These are phyloP conservation scores for Aphanomyces euteiches DNA, from an alignment of 352 stramenopile genomes.

Conservation along the genomic window DNA sequence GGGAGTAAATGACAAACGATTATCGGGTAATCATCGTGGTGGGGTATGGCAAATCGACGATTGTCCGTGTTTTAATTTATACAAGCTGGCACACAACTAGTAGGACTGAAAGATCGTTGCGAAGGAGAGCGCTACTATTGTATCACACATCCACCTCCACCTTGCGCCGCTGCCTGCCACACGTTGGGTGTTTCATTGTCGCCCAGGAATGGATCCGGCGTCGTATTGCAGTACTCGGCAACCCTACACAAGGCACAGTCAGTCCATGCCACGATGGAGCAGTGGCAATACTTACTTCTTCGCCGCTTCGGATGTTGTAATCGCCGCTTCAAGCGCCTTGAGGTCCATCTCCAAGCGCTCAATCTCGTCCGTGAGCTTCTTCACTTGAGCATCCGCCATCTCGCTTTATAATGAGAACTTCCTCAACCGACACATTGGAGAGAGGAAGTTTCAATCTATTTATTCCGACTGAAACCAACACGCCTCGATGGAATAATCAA, in stretches of 20 bases:
- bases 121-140: slow-evolving; percentile 33
- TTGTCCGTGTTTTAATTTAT: too few relatives aligned
- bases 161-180: slow-evolving; percentile 65
- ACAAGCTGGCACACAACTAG: too few relatives aligned
- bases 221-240: slow-evolving; percentile 69
- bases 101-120: too few relatives aligned
- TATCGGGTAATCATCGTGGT: background rate
- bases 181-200: slow-evolving; percentile 71
- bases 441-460: slow-evolving; percentile 20
- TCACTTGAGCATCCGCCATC: slow-evolving; percentile 53
- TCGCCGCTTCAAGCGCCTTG: slow-evolving; percentile 71
- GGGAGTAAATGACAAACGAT: slow-evolving; percentile 19
- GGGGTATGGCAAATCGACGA: too few relatives aligned
- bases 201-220: slow-evolving; percentile 65
- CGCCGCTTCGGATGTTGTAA: slow-evolving; percentile 70
- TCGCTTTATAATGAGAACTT: slow-evolving; percentile 8
- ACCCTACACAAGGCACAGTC: slow-evolving; percentile 39
- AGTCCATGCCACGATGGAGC: background rate
- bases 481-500: background rate
- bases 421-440: slow-evolving; percentile 8
- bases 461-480: background rate
- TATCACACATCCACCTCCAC: slow-evolving; percentile 60
- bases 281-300: slow-evolving; percentile 53
- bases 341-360: slow-evolving; percentile 72
- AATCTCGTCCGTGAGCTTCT: slow-evolving; percentile 79